Base-by-base conservation (phyloP, 169 alveolate species). In the Amoebophrya sp. region DNA sequence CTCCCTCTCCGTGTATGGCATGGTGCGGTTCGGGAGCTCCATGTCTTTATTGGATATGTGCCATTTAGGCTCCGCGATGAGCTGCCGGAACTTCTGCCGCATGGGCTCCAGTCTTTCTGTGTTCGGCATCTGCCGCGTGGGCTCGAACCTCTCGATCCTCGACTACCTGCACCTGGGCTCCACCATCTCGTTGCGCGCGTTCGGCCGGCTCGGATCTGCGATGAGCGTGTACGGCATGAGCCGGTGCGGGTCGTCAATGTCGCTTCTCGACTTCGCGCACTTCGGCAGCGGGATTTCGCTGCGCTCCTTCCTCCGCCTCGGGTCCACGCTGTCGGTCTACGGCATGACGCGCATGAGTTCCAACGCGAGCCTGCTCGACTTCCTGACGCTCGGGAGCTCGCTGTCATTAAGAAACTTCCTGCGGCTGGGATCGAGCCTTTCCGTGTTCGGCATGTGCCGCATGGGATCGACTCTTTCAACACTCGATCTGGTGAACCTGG, bases 251-350 rank as follows among this genome's bases (percentile, higher is more conserved):
- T 40, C 69, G 20, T 10, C 69, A 23, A n/a, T 42, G 1, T 88
- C 90, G 31, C 67, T 88, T 26, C 29, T 88, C 34, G 90, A 88
- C 50, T 88, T 39, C 90, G 90, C 45, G 67, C 90, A 88, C 39
- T 29, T 88, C 90, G 90, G 90, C 38, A 39, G 67, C 18, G 41
- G 67, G 5, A 38, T 88, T 2, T 88, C 90, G 39, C 90, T 88
- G 26, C 48, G 90, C 34, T 40, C 48, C 58, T 88, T 38, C 50
- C 40, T 39, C 26, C 41, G 90, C 1, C 90, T 88, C 40, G 90
- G 90, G 39, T 18, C 40, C 58, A 10, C 90, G 23, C 90, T 88
- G 67, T 88, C 90, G 18, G 90, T 88, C 58, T 88, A 40, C 90
- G 90, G 90, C 48, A 20, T 42, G 58, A 88, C 90, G 13, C 48